Conservation (phyloP, 2,329 filamentous ascomycete genomes). For the Helotiales sp. region DNA sequence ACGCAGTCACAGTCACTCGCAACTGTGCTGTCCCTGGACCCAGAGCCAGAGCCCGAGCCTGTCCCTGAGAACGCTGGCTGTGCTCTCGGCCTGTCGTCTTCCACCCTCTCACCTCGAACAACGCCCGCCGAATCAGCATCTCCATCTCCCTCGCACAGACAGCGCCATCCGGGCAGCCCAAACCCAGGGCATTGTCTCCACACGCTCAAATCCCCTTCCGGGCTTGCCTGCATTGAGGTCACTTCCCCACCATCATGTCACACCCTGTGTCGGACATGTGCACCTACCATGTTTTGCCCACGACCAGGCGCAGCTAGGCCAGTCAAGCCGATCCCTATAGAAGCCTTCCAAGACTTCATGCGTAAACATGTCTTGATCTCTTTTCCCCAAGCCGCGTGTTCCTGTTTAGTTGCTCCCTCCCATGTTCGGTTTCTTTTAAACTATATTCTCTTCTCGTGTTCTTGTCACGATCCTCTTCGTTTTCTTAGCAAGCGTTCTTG, state of each 20-base stretch:
- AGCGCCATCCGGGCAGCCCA: conserved; percentile 20
- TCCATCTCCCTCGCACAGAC: conserved; percentile 17
- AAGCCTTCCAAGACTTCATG: conserved; percentile 28
- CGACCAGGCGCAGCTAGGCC: background rate
- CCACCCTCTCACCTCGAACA: background rate
- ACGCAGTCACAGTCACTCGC: background rate
- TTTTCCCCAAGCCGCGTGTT: conserved; percentile 25
- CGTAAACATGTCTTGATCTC: conserved; percentile 21
- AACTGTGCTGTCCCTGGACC: background rate
- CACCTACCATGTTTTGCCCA: conserved; percentile 29
- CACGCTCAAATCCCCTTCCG: conserved; percentile 5
- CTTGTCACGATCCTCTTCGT: conserved; percentile 21
- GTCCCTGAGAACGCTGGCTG: background rate
- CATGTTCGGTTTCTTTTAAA: conserved; percentile 24
- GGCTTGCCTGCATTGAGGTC: conserved; percentile 22
- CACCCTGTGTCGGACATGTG: conserved; percentile 30
- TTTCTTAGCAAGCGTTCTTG: conserved; percentile 19
- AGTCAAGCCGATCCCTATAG: conserved; percentile 22
- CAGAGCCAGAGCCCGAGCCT: background rate
- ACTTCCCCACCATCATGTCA: conserved; percentile 30
- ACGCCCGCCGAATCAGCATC: background rate
- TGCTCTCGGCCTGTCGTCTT: background rate
- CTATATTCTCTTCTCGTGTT: conserved; percentile 20
- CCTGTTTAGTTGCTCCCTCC: conserved; percentile 18
- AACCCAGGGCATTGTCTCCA: conserved; percentile 21